A percentile compares a stretch with the other conserved stretches of the same genome.
These are phyloP conservation scores for Silene conica DNA, from an alignment of 148 eudicot genomes.

Conservation along the genomic window DNA sequence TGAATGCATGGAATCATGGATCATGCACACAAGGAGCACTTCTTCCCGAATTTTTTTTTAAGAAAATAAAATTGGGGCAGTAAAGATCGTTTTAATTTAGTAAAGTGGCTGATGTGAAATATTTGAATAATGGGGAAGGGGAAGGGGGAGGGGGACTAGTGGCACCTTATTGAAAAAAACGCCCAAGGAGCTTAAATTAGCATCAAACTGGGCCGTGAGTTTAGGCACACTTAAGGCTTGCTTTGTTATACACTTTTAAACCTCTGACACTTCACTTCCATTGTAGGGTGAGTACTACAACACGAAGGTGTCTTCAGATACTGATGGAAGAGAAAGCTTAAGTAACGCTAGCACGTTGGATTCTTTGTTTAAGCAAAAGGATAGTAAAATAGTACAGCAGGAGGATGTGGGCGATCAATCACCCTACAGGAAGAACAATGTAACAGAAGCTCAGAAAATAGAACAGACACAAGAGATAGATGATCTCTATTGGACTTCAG, in stretches of 20 bases:
- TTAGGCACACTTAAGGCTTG: not conserved
- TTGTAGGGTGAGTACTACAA: conserved; percentile 37
- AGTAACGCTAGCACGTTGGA: conserved; percentile 27
- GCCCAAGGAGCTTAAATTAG: not conserved
- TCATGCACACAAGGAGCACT: too few relatives aligned
- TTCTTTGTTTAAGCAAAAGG: conserved; percentile 27
- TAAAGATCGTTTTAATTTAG: too few relatives aligned
- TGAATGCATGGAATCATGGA: too few relatives aligned
- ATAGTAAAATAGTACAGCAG: conserved; percentile 13
- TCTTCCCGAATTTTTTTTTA: too few relatives aligned
- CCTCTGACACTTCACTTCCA: not conserved
- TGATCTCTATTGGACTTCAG: conserved; percentile 48
- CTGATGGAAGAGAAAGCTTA: conserved; percentile 27
- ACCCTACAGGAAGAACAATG: conserved; percentile 19
- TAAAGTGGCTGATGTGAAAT: too few relatives aligned
- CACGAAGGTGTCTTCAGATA: conserved; percentile 24
- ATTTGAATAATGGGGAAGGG: too few relatives aligned
- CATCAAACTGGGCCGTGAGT: not conserved
- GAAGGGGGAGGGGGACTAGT: not conserved
- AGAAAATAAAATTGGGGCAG: too few relatives aligned
- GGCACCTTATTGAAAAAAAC: not conserved
- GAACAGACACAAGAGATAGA: conserved; percentile 22
- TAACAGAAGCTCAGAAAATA: not conserved
- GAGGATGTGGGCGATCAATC: conserved; percentile 22
- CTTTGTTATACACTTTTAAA: not conserved